A percentile compares a stretch with the other conserved stretches of the same genome.
phyloP scores from a whole-genome alignment of 2,329 filamentous ascomycete genomes.

The Aschersonia sp. region DNA sequence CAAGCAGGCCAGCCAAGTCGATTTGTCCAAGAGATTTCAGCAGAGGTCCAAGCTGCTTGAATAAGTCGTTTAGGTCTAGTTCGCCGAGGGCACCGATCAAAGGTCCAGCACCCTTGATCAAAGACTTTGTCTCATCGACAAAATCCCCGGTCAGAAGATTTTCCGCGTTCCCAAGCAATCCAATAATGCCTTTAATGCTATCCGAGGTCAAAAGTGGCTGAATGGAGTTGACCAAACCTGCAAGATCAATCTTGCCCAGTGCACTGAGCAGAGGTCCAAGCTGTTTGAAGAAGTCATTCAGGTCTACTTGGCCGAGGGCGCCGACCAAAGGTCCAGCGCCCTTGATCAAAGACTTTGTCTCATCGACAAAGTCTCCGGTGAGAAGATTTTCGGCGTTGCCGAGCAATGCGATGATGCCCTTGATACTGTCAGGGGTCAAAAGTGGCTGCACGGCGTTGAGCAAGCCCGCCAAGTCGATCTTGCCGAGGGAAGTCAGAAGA shows the following conservation, averaged over 20 bases:
- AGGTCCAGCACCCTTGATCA: conserved; percentile 14
- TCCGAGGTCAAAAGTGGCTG: conserved; percentile 13
- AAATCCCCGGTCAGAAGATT: conserved; percentile 13
- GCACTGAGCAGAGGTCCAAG: conserved; percentile 16
- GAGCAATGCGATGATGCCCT: conserved; percentile 16
- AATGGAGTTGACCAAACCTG: conserved; percentile 13
- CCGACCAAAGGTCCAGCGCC: conserved; percentile 17
- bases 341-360: conserved; percentile 15
- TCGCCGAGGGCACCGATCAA: conserved; percentile 10
- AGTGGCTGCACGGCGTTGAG: conserved; percentile 12
- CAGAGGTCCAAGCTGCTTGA: conserved; percentile 14
- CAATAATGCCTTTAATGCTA: conserved; percentile 15
- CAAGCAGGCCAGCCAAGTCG: conserved; percentile 15
- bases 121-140: conserved; percentile 12
- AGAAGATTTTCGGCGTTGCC: conserved; percentile 16
- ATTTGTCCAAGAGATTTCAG: conserved; percentile 16
- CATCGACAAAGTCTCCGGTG: conserved; percentile 16
- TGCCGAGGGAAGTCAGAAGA: conserved; percentile 14
- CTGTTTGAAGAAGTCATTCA: conserved; percentile 12
- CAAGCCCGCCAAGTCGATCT: conserved; percentile 17
- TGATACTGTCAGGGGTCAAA: conserved; percentile 13
- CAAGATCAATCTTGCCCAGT: conserved; percentile 17
- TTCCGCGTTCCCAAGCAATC: conserved; percentile 15
- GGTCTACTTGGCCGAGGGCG: conserved; percentile 7
- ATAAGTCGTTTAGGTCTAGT: conserved; percentile 11